Evolutionary conservation across 2,329 filamentous ascomycete species (phyloP), one percentile per base, ranked within the genome.

Genomic region (Lachnellula hyalina): DNA sequence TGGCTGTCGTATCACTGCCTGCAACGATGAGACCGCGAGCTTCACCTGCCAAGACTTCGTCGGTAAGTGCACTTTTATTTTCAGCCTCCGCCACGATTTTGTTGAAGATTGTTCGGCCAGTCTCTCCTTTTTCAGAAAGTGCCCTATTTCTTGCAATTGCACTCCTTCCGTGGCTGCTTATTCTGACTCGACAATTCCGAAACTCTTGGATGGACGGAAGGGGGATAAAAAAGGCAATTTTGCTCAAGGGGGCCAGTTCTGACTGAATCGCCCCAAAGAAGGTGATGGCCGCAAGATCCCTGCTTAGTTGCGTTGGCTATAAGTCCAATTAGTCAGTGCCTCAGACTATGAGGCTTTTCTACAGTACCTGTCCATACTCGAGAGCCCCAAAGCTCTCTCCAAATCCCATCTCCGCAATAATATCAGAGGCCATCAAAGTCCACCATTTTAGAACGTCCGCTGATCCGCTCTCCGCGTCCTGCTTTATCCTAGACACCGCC

Each of bases 321-420:
- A 15, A 25, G 3, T 25, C 12, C 7, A 40, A 25, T 40, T 8
- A 21, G 0, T 1, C 40, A 19, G 2, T 46, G 41, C 11, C 32
- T n/a, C 17, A 47, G 7, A 6, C 8, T 1, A 15, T 14, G 34
- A n/a, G 25, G 4, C 9, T 50, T 15, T 23, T 51, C 67, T 56
- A 32, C 28, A 32, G 9, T 61, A 80, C 78, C 67, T 76, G 65
- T 15, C 77, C 77, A 4, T 65, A 63, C 52, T 83, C 78, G 4
- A 84, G 64, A 69, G 77, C 76, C 0, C 68, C 65, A 54, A 83
- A 82, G 0, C 77, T 77, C n/a, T 81, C 74, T 0, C 80, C 80
- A 63, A 84, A 83, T 1, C 70, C 74, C 5, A 84, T 64, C 49
- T 81, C 73, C 0, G 74, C 77, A 49, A 82, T 78, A 0, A 80